Percentiles rank a stretch among this genome's conserved stretches.
Conservation (phyloP, 2,329 filamentous ascomycete genomes). For the Elsinoe perseae region DNA sequence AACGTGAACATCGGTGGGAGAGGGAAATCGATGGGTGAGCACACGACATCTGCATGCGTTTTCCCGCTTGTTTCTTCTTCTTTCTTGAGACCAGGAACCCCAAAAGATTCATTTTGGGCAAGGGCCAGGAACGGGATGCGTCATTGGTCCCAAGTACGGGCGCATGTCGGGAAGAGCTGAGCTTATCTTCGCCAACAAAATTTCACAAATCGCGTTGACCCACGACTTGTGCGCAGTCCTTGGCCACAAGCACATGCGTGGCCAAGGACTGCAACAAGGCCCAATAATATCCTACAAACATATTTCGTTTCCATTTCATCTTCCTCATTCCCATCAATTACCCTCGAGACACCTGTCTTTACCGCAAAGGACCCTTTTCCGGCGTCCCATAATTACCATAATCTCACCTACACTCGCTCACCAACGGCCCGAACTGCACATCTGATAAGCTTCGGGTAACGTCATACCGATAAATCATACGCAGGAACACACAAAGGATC, state of each 20-base stretch:
- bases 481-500: background rate
- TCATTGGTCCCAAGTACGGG: background rate
- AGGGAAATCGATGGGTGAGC: background rate
- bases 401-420: background rate
- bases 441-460: background rate
- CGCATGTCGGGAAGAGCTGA: background rate
- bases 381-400: background rate
- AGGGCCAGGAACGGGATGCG: background rate
- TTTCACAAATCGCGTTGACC: slow-evolving; percentile 1
- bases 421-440: background rate
- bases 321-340: background rate
- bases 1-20: too few species aligned
- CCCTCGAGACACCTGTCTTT: background rate
- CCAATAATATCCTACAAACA: background rate
- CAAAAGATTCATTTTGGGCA: slow-evolving; percentile 7
- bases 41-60: background rate
- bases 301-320: background rate
- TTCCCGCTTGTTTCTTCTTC: background rate
- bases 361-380: background rate
- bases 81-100: background rate
- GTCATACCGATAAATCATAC: background rate
- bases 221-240: background rate
- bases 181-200: slow-evolving; percentile 14
- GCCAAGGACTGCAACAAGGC: too few species aligned
- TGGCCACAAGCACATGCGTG: slow-evolving; percentile 6